Percentiles rank a stretch among this genome's conserved stretches.
phyloP scores from a whole-genome alignment of 768 basidiomycete species.

The Fomitopsis serialis region DNA sequence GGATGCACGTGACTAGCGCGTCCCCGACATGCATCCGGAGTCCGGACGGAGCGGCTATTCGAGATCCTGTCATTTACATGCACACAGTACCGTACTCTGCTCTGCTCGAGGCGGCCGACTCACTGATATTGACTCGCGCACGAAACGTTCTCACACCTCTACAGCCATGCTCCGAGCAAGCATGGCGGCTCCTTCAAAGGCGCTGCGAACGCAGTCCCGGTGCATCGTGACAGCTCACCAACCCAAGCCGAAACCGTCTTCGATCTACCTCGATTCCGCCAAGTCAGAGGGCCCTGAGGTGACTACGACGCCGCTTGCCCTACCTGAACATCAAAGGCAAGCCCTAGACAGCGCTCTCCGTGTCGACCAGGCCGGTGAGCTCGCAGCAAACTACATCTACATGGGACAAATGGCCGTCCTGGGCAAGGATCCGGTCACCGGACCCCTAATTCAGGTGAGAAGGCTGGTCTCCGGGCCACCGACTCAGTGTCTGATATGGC shows the following conservation, averaged over 20 bases:
- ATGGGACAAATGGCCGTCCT: slow-evolving; percentile 78
- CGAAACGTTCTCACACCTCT: too few relatives aligned
- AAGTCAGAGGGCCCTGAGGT: slow-evolving; percentile 34
- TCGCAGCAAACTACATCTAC: slow-evolving; percentile 96
- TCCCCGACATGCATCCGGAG: too few relatives aligned
- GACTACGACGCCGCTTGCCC: slow-evolving; percentile 47
- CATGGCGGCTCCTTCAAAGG: background rate
- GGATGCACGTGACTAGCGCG: too few relatives aligned
- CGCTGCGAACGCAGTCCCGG: background rate
- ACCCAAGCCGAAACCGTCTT: slow-evolving; percentile 30
- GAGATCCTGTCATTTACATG: too few relatives aligned
- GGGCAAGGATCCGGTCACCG: slow-evolving; percentile 47
- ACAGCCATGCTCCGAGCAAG: too few relatives aligned
- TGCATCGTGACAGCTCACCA: background rate
- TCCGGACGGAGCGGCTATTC: too few relatives aligned
- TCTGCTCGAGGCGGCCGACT: too few relatives aligned
- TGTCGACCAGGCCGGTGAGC: slow-evolving; percentile 93
- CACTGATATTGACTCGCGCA: too few relatives aligned
- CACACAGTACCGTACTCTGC: too few relatives aligned
- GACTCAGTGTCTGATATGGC: slow-evolving; percentile 1
- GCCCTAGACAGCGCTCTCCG: slow-evolving; percentile 66
- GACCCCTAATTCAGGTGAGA: slow-evolving; percentile 70
- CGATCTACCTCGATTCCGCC: slow-evolving; percentile 40
- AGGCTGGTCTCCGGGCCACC: slow-evolving; percentile 4
- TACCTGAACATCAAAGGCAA: slow-evolving; percentile 44